Base-by-base conservation (phyloP, 177 flowering plant genomes). In the Vitis hybrid region DNA sequence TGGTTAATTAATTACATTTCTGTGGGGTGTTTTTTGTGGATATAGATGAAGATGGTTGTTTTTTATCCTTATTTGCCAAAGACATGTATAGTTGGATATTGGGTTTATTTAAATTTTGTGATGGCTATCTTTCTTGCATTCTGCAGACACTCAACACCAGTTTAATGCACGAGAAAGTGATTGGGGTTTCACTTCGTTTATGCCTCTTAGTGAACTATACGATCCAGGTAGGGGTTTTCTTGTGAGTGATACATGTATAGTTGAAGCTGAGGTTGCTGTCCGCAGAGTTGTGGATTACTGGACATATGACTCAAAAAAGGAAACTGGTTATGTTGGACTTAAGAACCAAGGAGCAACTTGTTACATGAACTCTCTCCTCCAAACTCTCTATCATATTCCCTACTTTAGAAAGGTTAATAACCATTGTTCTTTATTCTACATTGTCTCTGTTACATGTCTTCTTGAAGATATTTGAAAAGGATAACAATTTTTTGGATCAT, bases 331-430 rank as follows among this genome's bases (percentile, higher is more conserved):
- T 76, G 84, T 81, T 71, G 84, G 84, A 53, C 79, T 81, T 50
- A 81, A 81, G 73, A 81, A 81, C 66, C 84, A 81, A 58, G 84
- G 84, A 54, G 84, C 82, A 13, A 81, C 84, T 1, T 81, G 84
- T 76, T 81, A 81, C 62, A 81, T 81, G 84, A 81, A 81, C 35
- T 81, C 84, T 63, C 76, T 81, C 53, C 70, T 81, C 18, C 84
- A 81, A 59, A 81, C 84, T 30, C 73, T 81, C 17, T 81, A 64
- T 61, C 84, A 81, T 69, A 81, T 81, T 65, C 84, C 84, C 20
- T 81, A 78, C 67, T 81, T 81, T 24, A 58, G 84, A 55, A 81
- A 79, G 84, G 84, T 81, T 24, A n/a, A 67, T 4, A 52, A 4
- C 20, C 17, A n/a, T 24, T 11, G 50, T 64, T 55, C 41, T 56